These are phyloP conservation scores for Xylaria acuta DNA, from an alignment of 495 filamentous ascomycete species.

Conservation along the genomic window DNA sequence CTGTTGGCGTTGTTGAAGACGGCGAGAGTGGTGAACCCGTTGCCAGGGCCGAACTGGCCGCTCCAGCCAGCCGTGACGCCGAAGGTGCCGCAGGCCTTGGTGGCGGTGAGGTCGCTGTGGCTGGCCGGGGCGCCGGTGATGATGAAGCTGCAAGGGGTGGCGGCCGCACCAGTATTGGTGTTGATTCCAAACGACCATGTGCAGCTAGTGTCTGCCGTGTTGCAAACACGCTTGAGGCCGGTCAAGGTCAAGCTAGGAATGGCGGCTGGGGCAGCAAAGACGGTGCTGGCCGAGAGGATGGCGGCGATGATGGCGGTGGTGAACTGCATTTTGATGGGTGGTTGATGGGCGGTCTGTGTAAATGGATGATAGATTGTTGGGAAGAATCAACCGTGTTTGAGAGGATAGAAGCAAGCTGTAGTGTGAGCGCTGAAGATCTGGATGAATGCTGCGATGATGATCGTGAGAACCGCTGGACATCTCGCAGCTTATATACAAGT, in stretches of 20 bases:
- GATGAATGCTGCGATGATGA: conserved; percentile 14
- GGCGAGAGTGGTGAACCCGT: conserved; percentile 55
- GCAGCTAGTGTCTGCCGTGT: conserved; percentile 47
- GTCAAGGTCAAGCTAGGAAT: conserved; percentile 49
- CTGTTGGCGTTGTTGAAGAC: conserved; percentile 51
- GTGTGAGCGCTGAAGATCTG: conserved; percentile 15
- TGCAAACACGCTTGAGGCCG: conserved; percentile 51
- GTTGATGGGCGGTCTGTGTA: conserved; percentile 26
- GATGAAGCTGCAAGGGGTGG: conserved; percentile 42
- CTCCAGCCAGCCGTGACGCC: conserved; percentile 55
- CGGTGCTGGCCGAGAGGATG: conserved; percentile 41
- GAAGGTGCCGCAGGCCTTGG: conserved; percentile 46
- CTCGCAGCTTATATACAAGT: conserved; percentile 19
- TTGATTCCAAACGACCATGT: conserved; percentile 53
- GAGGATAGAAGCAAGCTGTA: neutral
- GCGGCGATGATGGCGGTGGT: conserved; percentile 43
- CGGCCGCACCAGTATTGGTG: conserved; percentile 36
- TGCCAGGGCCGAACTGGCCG: conserved; percentile 54
- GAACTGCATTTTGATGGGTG: conserved; percentile 51
- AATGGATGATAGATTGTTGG: conserved; percentile 23
- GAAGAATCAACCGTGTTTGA: neutral
- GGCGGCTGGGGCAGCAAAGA: conserved; percentile 41
- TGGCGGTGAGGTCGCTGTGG: conserved; percentile 39
- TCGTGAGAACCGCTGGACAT: neutral
- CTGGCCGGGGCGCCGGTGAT: conserved; percentile 44